A percentile compares a stretch with the other conserved stretches of the same genome.
Conservation (phyloP, 23 red algal genomes). For the Agarophyton chilense region DNA sequence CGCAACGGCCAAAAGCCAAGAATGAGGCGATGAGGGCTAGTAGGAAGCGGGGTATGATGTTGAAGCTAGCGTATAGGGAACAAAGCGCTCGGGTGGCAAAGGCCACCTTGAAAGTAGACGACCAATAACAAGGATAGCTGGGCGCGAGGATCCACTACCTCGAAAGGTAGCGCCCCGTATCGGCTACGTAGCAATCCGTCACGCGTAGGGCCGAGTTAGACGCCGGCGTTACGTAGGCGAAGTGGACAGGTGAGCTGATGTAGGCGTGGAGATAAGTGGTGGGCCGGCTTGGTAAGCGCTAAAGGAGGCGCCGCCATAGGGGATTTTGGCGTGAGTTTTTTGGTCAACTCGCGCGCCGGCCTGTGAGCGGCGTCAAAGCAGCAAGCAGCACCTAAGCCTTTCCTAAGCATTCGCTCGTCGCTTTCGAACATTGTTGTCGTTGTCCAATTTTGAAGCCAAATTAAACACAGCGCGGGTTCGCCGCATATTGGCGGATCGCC, state of each 20-base stretch:
- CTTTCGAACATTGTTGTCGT: not conserved
- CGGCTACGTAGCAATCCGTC: not conserved
- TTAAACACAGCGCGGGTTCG: no score
- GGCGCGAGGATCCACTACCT: not conserved
- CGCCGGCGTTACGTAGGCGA: not conserved
- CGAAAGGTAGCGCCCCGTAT: not conserved
- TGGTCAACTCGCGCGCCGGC: constrained; percentile 12
- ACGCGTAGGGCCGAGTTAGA: not conserved
- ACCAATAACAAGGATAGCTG: not conserved
- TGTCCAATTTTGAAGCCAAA: constrained; percentile 36
- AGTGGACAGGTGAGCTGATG: not conserved
- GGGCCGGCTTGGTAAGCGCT: not conserved
- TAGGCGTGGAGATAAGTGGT: not conserved
- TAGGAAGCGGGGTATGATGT: not conserved
- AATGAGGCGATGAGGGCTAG: not conserved
- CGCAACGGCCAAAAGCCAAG: not conserved
- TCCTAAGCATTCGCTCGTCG: not conserved
- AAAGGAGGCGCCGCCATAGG: not conserved
- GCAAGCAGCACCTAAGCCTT: not conserved
- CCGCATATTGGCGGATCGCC: no score
- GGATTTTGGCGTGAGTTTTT: not conserved
- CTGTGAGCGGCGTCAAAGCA: not conserved
- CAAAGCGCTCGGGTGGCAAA: not conserved
- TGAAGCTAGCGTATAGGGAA: not conserved
- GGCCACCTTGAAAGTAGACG: not conserved